Conservation (phyloP, 768 basidiomycete species). For the Coprinopsis cinerea region DNA sequence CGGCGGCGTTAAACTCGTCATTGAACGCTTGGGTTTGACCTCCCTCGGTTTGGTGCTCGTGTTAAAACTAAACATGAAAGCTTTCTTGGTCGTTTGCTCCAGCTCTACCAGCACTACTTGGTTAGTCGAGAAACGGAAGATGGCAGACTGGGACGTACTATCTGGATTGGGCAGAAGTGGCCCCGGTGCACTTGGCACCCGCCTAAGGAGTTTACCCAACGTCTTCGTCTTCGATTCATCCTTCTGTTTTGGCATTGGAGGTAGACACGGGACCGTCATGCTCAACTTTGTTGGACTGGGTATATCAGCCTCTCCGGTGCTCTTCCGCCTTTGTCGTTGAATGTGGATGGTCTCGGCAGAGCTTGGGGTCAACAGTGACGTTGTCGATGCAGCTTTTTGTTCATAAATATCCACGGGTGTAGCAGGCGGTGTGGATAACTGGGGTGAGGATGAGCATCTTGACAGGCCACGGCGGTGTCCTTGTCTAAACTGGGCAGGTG, state of each 20-base stretch:
- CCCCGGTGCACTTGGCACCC: slow-evolving; percentile 3
- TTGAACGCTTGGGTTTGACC: slow-evolving; percentile 1
- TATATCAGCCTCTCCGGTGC: neutral
- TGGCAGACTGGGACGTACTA: slow-evolving; percentile 2
- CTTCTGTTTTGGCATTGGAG: neutral
- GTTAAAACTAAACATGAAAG: slow-evolving; percentile 2
- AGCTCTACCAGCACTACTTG: neutral
- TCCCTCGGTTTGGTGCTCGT: neutral
- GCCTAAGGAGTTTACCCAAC: slow-evolving; percentile 2
- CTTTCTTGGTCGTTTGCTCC: slow-evolving; percentile 5
- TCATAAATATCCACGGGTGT: neutral
- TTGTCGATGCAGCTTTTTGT: neutral
- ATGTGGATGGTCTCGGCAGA: neutral
- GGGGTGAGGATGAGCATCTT: neutral
- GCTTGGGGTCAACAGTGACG: neutral
- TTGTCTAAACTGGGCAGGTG: slow-evolving; percentile 3
- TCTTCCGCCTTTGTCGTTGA: neutral
- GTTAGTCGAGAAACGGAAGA: neutral
- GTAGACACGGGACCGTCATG: neutral
- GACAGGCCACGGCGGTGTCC: neutral
- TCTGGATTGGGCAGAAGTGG: slow-evolving; percentile 2
- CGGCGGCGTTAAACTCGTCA: neutral
- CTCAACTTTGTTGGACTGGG: neutral
- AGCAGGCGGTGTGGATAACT: neutral
- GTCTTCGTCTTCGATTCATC: slow-evolving; percentile 7